Evolutionary conservation across 768 basidiomycete genomes (phyloP).

Genomic region (Symmetrospora coprosmae): DNA sequence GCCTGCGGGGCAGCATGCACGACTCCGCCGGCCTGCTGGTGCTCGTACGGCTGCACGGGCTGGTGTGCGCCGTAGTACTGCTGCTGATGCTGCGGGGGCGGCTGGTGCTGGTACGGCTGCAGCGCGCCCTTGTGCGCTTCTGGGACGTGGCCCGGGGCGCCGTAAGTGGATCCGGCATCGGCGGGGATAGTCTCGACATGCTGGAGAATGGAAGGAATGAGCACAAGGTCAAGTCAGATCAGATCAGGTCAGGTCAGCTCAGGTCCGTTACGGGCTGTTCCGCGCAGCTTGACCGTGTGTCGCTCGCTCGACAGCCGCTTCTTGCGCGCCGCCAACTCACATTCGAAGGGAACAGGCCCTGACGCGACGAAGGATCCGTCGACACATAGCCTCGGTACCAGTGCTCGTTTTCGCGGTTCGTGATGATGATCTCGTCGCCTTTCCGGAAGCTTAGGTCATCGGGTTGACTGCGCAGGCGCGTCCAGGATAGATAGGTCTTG

Average conservation of each 20-base stretch:
- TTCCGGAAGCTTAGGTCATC: constrained; percentile 10
- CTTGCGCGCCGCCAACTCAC: too few species aligned
- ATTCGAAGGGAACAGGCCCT: constrained; percentile 12
- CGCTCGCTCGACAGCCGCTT: too few species aligned
- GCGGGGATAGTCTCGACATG: not conserved
- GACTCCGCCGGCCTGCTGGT: not conserved
- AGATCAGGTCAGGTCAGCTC: not conserved
- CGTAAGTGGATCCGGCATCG: not conserved
- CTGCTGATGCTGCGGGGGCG: not conserved
- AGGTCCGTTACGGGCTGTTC: too few species aligned
- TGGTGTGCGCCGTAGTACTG: too few species aligned
- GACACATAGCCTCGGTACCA: constrained; percentile 7
- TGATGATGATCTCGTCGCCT: not conserved
- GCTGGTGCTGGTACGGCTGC: constrained; percentile 4
- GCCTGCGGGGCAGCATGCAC: too few species aligned
- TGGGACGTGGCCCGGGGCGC: not conserved
- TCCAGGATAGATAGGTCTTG: too few species aligned
- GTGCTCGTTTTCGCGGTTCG: not conserved
- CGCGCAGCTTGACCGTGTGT: too few species aligned
- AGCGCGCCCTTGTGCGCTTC: not conserved
- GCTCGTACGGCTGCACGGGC: too few species aligned
- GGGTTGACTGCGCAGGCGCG: not conserved
- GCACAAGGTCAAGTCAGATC: not conserved
- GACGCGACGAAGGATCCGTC: not conserved
- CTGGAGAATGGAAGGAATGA: not conserved